These are phyloP conservation scores for Debaryomyces sp. DNA, from an alignment of 1,139 yeast genomes.

Conservation along the genomic window DNA sequence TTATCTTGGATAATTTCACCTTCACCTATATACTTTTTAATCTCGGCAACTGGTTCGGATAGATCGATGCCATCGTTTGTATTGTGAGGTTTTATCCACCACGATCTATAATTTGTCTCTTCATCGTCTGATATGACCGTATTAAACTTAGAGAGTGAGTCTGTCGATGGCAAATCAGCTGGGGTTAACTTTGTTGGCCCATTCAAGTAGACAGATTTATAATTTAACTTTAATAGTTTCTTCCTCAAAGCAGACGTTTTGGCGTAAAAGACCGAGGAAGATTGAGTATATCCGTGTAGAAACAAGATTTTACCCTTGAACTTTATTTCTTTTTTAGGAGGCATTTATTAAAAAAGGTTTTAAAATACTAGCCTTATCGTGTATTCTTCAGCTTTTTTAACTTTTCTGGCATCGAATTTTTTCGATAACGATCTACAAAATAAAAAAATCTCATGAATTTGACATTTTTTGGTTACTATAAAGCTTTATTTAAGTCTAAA, in stretches of 20 bases:
- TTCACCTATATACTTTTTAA: slow-evolving; percentile 31
- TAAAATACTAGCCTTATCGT: neutral
- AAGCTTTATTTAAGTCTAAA: slow-evolving; percentile 26
- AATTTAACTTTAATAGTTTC: slow-evolving; percentile 35
- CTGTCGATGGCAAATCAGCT: slow-evolving; percentile 65
- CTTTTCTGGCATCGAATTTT: neutral
- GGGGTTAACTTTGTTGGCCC: slow-evolving; percentile 70
- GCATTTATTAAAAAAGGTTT: neutral
- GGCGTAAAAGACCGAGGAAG: slow-evolving; percentile 47
- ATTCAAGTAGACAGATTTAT: slow-evolving; percentile 74
- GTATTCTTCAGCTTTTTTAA: neutral
- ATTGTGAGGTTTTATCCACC: slow-evolving; percentile 38
- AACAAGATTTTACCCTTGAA: slow-evolving; percentile 38
- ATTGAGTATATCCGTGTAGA: slow-evolving; percentile 49
- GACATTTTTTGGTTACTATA: slow-evolving; percentile 9
- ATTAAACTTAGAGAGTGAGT: slow-evolving; percentile 45
- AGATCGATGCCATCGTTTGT: slow-evolving; percentile 27
- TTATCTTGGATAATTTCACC: slow-evolving; percentile 38
- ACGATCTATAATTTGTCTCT: slow-evolving; percentile 32
- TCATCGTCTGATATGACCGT: slow-evolving; percentile 29
- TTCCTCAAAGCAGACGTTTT: slow-evolving; percentile 50
- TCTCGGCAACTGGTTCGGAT: slow-evolving; percentile 31
- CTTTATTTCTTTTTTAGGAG: slow-evolving; percentile 2
- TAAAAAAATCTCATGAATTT: neutral
- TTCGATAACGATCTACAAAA: neutral